Percentiles rank a stretch among this genome's conserved stretches.
These are phyloP conservation scores for Gloeopeniophorella convolvens DNA, from an alignment of 768 basidiomycete species.

Conservation along the genomic window DNA sequence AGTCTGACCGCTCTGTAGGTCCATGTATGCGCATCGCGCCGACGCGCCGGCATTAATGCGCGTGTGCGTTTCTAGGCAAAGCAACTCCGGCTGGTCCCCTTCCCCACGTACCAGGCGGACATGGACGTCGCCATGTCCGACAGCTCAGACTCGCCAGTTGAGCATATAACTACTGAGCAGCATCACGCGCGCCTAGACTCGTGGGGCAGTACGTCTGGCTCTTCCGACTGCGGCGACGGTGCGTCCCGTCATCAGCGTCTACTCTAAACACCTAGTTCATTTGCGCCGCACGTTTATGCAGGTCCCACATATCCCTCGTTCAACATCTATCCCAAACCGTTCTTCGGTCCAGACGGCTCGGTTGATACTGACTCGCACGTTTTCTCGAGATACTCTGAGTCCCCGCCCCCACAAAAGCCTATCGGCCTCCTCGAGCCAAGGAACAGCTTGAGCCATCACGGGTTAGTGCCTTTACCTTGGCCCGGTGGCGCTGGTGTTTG, in stretches of 20 bases:
- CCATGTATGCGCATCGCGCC: constrained; percentile 1
- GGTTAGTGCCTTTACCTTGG: constrained; percentile 40
- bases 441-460: constrained; percentile 54
- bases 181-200: constrained; percentile 60
- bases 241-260: not conserved
- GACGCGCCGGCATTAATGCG: constrained; percentile 14
- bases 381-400: constrained; percentile 24
- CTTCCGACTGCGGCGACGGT: constrained; percentile 39
- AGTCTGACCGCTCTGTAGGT: constrained; percentile 33
- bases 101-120: constrained; percentile 53
- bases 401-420: constrained; percentile 36
- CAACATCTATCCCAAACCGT: constrained; percentile 38
- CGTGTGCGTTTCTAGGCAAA: constrained; percentile 36
- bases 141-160: constrained; percentile 45
- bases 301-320: constrained; percentile 54
- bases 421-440: constrained; percentile 67
- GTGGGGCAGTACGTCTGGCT: constrained; percentile 48
- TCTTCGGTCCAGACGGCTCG: constrained; percentile 27
- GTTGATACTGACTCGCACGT: constrained; percentile 41
- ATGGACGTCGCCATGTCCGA: constrained; percentile 67
- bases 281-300: constrained; percentile 22
- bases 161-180: constrained; percentile 43
- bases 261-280: constrained; percentile 25
- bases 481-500: not conserved
- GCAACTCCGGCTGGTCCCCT: constrained; percentile 69